Evolutionary conservation across 2,329 filamentous ascomycete genomes (phyloP).

Genomic region (Karstenula rhodostoma): DNA sequence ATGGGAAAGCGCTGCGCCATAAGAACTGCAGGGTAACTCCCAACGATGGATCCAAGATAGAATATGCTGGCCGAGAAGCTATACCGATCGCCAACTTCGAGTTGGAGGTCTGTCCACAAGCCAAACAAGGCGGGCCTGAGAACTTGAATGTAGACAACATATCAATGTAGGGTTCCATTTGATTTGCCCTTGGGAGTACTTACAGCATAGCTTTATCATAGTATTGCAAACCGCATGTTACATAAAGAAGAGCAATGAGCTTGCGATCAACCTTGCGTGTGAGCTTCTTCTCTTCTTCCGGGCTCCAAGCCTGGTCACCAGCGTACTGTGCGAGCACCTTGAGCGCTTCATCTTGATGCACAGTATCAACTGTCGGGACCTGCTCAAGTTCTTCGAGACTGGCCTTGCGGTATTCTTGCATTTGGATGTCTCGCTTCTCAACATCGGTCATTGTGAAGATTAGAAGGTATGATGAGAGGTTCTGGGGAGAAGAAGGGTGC

Average conservation of each 20-base stretch:
- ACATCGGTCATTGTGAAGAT: constrained; percentile 6
- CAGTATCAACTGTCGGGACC: constrained; percentile 23
- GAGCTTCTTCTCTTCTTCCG: constrained; percentile 49
- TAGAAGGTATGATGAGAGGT: neutral
- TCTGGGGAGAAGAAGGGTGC: neutral
- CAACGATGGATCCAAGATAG: constrained; percentile 59
- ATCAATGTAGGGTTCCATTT: too few relatives aligned
- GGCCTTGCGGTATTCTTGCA: constrained; percentile 15
- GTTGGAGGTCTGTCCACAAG: constrained; percentile 40
- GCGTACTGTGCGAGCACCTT: constrained; percentile 53
- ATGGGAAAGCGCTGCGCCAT: constrained; percentile 58
- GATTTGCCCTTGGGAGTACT: too few relatives aligned
- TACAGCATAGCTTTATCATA: constrained; percentile 59
- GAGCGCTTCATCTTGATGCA: constrained; percentile 30
- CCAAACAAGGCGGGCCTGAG: constrained; percentile 55
- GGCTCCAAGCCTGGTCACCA: constrained; percentile 55
- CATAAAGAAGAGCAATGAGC: constrained; percentile 32
- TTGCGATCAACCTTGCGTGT: constrained; percentile 34
- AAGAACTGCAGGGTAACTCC: constrained; percentile 55
- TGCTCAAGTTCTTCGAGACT: constrained; percentile 24
- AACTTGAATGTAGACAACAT: too few relatives aligned
- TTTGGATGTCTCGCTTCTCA: constrained; percentile 19
- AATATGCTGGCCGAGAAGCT: constrained; percentile 56
- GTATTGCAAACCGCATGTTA: constrained; percentile 42
- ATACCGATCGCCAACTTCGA: constrained; percentile 52